Conservation (phyloP, 2,329 filamentous ascomycete genomes). For the Helminthosporium solani region DNA sequence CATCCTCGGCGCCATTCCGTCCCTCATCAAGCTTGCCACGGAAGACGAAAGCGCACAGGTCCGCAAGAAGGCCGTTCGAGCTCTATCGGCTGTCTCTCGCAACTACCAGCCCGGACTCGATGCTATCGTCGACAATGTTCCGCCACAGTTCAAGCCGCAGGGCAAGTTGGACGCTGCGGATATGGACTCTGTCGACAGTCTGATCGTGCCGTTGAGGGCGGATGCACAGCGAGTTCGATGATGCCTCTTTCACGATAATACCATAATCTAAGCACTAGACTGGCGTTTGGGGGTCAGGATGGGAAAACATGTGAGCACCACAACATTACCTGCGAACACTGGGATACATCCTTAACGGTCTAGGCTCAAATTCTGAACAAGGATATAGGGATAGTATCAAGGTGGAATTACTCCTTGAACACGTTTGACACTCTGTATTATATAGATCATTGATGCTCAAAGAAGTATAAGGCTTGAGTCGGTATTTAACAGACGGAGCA, state of each 20-base stretch:
- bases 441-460: too few species aligned
- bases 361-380: too few species aligned
- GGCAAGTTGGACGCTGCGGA: conserved; percentile 73
- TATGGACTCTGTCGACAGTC: conserved; percentile 80
- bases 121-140: conserved; percentile 65
- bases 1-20: conserved; percentile 65
- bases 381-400: too few species aligned
- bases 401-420: too few species aligned
- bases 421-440: too few species aligned
- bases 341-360: too few species aligned
- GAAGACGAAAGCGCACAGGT: conserved; percentile 63
- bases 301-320: neutral
- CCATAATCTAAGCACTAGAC: neutral
- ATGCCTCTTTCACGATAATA: neutral
- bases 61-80: conserved; percentile 84
- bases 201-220: conserved; percentile 65
- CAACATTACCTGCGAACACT: neutral
- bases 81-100: conserved; percentile 78
- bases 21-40: conserved; percentile 65
- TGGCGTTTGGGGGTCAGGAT: neutral
- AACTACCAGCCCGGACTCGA: conserved; percentile 82
- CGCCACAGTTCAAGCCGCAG: conserved; percentile 59
- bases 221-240: conserved; percentile 4
- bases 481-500: too few species aligned
- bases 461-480: too few species aligned